A percentile compares a stretch with the other conserved stretches of the same genome.
phyloP scores from a whole-genome alignment of 768 basidiomycete species.

The Termitomyces sp. region DNA sequence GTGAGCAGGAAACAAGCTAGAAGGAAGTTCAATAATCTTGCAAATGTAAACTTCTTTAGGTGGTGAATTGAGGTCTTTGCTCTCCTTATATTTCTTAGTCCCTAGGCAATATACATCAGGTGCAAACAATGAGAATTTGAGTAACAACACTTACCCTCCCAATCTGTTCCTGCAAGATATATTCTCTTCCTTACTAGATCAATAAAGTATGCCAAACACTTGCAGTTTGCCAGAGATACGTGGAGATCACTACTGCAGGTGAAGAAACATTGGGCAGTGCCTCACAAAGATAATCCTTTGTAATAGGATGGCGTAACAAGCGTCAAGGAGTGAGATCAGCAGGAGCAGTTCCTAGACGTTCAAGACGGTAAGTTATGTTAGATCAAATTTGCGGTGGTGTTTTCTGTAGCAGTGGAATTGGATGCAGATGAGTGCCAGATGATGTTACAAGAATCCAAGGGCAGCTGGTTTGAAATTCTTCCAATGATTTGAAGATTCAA shows the following conservation, averaged over 20 bases:
- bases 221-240: constrained; percentile 21
- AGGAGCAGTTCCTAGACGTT: constrained; percentile 1
- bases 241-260: constrained; percentile 22
- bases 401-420: constrained; percentile 17
- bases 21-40: neutral
- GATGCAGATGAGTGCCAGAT: constrained; percentile 15
- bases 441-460: constrained; percentile 12
- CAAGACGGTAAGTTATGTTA: neutral
- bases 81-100: neutral
- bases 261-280: constrained; percentile 7
- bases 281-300: constrained; percentile 9
- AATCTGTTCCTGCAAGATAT: constrained; percentile 19
- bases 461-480: constrained; percentile 6
- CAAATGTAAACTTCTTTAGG: neutral
- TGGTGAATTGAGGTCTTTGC: neutral
- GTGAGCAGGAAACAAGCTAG: constrained; percentile 6
- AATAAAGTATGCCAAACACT: constrained; percentile 19
- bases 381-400: constrained; percentile 15
- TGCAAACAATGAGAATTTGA: neutral
- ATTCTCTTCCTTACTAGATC: neutral
- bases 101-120: neutral
- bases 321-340: constrained; percentile 22
- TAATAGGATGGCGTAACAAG: constrained; percentile 19
- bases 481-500: constrained; percentile 12
- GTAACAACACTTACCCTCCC: neutral